Evolutionary conservation across 305 asterid genomes (phyloP).

Genomic region (Coffea humblotiana): DNA sequence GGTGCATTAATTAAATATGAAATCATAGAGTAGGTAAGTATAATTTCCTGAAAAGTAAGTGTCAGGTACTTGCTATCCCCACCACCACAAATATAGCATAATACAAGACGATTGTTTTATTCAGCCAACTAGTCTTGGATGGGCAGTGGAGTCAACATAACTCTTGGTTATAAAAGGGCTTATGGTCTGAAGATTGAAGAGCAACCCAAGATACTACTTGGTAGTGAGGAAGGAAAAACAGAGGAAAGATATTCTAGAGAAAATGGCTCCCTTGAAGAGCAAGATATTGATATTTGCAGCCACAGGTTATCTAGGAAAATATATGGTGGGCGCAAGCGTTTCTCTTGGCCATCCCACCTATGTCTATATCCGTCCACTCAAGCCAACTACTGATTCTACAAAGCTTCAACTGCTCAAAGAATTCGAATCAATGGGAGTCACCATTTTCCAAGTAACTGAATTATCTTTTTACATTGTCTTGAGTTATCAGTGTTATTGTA

Average conservation of each 20-base stretch:
- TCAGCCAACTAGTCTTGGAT: not conserved
- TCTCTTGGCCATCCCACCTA: slow-evolving; percentile 33
- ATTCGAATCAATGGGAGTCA: slow-evolving; percentile 30
- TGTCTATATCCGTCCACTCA: slow-evolving; percentile 25
- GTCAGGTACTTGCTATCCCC: not conserved
- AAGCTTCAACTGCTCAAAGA: slow-evolving; percentile 28
- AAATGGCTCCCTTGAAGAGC: not conserved
- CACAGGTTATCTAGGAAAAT: slow-evolving; percentile 36
- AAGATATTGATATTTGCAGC: slow-evolving; percentile 32
- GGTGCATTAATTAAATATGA: too few species aligned
- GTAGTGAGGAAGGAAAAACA: not conserved
- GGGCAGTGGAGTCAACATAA: not conserved
- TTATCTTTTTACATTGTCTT: not conserved
- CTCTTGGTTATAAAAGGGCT: not conserved
- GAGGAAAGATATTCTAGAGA: not conserved
- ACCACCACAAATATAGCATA: not conserved
- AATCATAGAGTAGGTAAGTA: not conserved
- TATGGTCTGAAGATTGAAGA: not conserved
- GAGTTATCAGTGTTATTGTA: too few species aligned
- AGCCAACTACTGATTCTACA: slow-evolving; percentile 15
- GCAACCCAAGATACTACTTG: not conserved
- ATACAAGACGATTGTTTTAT: not conserved
- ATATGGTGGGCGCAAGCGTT: slow-evolving; percentile 30
- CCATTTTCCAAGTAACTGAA: slow-evolving; percentile 24
- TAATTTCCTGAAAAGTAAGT: not conserved